phyloP scores from a whole-genome alignment of 176 grass and related monocot species.

The Hyparrhenia diplandra region DNA sequence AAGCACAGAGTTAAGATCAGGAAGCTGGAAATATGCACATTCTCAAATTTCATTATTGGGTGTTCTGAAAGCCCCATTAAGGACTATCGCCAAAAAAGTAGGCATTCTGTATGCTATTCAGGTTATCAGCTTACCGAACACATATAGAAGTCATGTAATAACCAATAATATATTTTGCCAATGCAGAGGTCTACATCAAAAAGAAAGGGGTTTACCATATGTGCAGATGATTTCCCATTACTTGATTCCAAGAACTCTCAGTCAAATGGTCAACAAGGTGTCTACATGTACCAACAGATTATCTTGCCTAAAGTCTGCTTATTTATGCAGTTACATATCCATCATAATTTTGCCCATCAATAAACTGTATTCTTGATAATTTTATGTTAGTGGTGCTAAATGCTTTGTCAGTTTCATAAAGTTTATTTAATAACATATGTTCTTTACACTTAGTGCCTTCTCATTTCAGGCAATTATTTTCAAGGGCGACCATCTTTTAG shows the following conservation, averaged over 20 bases:
- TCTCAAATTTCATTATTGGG: slow-evolving; percentile 46
- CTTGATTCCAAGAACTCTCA: slow-evolving; percentile 60
- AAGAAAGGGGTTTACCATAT: slow-evolving; percentile 51
- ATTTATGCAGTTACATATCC: background rate
- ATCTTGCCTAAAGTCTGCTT: slow-evolving; percentile 4
- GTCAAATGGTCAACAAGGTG: slow-evolving; percentile 35
- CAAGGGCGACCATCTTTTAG: background rate
- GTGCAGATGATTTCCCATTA: slow-evolving; percentile 62
- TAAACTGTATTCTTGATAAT: background rate
- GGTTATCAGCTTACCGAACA: background rate
- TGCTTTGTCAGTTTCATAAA: background rate
- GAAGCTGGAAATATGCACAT: slow-evolving; percentile 42
- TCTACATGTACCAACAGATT: background rate
- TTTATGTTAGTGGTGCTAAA: background rate
- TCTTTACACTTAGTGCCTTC: background rate
- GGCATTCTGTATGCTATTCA: background rate
- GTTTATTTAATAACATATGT: background rate
- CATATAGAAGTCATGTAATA: background rate
- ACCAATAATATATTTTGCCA: background rate
- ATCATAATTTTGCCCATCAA: background rate
- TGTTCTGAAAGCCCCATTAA: slow-evolving; percentile 20
- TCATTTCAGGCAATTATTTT: slow-evolving; percentile 6
- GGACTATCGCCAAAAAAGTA: slow-evolving; percentile 13
- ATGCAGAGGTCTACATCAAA: slow-evolving; percentile 39
- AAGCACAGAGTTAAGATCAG: slow-evolving; percentile 50